A percentile compares a stretch with the other conserved stretches of the same genome.
phyloP scores from a whole-genome alignment of 768 basidiomycete species.

The Leucocoprinus sp. region DNA sequence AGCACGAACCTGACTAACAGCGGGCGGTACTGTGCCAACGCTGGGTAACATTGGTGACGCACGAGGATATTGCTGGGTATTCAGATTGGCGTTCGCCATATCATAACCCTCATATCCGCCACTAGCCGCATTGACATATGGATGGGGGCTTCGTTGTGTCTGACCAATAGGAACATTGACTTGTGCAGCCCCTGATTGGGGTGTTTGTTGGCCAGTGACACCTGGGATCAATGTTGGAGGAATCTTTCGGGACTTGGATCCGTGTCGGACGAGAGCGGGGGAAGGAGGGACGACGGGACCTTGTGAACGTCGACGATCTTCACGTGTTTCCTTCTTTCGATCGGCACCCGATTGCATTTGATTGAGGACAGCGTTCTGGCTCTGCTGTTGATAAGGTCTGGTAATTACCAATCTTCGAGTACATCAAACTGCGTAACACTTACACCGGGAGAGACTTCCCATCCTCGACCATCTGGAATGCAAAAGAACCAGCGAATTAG shows the following conservation, averaged over 20 bases:
- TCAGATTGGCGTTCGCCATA: conserved; percentile 49
- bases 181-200: conserved; percentile 70
- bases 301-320: conserved; percentile 57
- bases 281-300: conserved; percentile 61
- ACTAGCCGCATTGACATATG: conserved; percentile 57
- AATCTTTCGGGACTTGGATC: conserved; percentile 62
- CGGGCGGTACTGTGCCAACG: conserved; percentile 59
- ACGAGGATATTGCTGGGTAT: conserved; percentile 60
- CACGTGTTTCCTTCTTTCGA: conserved; percentile 53
- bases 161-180: conserved; percentile 61
- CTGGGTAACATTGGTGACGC: conserved; percentile 77
- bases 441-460: conserved; percentile 58
- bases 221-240: conserved; percentile 55
- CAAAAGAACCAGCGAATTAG: conserved; percentile 7
- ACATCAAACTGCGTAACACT: conserved; percentile 32
- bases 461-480: conserved; percentile 75
- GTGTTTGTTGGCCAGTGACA: conserved; percentile 48
- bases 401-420: conserved; percentile 19
- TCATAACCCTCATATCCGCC: conserved; percentile 51
- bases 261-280: conserved; percentile 70
- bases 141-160: conserved; percentile 44
- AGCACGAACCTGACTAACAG: conserved; percentile 65
- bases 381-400: conserved; percentile 25
- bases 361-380: conserved; percentile 55
- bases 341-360: conserved; percentile 60